Evolutionary conservation across 2,329 filamentous ascomycete species (phyloP).

Genomic region (Fusarium nodosum): DNA sequence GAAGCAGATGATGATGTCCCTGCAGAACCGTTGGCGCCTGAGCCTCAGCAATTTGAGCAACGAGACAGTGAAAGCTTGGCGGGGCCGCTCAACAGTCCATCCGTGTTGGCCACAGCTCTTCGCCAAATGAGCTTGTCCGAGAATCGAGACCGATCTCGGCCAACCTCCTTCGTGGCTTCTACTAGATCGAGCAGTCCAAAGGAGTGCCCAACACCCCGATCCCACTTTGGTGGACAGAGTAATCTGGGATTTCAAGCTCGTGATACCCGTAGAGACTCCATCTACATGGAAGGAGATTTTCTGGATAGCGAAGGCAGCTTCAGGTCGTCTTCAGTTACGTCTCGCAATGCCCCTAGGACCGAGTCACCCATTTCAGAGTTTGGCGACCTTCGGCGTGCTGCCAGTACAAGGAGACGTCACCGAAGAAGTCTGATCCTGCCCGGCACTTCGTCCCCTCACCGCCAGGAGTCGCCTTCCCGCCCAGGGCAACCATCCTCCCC

Average conservation of each 20-base stretch:
- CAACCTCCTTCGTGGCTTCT: slow-evolving; percentile 70
- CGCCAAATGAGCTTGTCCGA: slow-evolving; percentile 56
- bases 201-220: slow-evolving; percentile 91
- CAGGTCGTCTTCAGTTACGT: slow-evolving; percentile 81
- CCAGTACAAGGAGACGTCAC: slow-evolving; percentile 85
- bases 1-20: slow-evolving; percentile 38
- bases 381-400: slow-evolving; percentile 78
- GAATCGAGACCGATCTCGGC: slow-evolving; percentile 61
- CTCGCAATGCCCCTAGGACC: slow-evolving; percentile 76
- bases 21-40: slow-evolving; percentile 32
- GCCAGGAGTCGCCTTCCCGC: slow-evolving; percentile 90
- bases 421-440: slow-evolving; percentile 88
- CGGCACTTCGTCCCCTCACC: slow-evolving; percentile 80
- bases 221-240: slow-evolving; percentile 73
- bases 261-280: slow-evolving; percentile 80
- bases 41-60: slow-evolving; percentile 26
- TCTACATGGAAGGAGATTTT: slow-evolving; percentile 85
- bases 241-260: slow-evolving; percentile 67
- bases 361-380: slow-evolving; percentile 94
- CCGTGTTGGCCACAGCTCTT: slow-evolving; percentile 69
- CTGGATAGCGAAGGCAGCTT: slow-evolving; percentile 91
- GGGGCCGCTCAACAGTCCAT: slow-evolving; percentile 57
- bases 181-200: slow-evolving; percentile 90
- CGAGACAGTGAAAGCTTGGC: slow-evolving; percentile 35
- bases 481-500: slow-evolving; percentile 86